Base-by-base conservation (phyloP, 2,329 filamentous ascomycete genomes). In the Aspergillus japonicus region DNA sequence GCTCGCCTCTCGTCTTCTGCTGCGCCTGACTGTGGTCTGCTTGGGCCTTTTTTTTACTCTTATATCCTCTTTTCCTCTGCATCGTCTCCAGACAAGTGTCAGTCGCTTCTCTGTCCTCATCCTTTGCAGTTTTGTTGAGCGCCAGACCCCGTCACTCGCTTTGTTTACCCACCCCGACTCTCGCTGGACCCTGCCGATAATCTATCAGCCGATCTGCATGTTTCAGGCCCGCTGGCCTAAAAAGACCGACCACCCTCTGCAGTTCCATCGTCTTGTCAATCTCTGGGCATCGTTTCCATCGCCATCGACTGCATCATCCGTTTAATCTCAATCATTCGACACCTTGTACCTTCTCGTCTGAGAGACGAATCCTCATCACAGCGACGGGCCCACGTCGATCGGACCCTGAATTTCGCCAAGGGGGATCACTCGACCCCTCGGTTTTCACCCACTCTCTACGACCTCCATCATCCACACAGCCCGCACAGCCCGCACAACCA, bases 131-230 rank as follows among this genome's bases (percentile, higher is more conserved):
- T n/a, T 51, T 21, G 47, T 51, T 39, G 47, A 54, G 16, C 54
- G 51, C 55, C 53, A 12, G n/a, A 16, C 42, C 49, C 60, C 53
- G 66, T 67, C 67, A 57, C 62, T 68, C 64, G 65, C 66, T 68
- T 64, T 67, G 65, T 68, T 66, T 66, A 66, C 59, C 49, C 57
- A 19, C 48, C 26, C 44, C 56, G 47, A 54, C 63, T 57, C 58
- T 62, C 54, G 53, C 50, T 59, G 58, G 53, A 52, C 60, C 60
- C 47, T 61, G 50, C 59, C 58, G 53, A 55, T 54, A 60, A 56
- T 51, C 57, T 50, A 65, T 66, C 57, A 61, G 51, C 60, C 61
- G 58, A 67, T 61, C 61, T 62, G 56, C 60, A 61, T 57, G 61
- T 68, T 65, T 66, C 65, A 64, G 57, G 52, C 59, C 58, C 59